Evolutionary conservation across 176 grass and related monocot species (phyloP), one percentile per base, ranked within the genome.

Genomic region (Tillandsia fasciculata): DNA sequence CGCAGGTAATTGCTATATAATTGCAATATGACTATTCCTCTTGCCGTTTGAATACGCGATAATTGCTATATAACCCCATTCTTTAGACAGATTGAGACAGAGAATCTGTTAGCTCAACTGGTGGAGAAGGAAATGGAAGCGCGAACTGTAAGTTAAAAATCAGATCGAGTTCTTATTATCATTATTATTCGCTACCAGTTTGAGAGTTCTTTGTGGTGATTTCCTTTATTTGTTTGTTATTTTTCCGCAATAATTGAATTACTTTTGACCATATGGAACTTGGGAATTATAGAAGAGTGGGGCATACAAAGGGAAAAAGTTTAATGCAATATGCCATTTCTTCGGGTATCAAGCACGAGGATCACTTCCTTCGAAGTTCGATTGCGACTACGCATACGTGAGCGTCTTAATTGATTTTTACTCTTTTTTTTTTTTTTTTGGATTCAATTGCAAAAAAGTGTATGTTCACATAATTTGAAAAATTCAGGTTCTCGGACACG

Each of bases 301-400:
- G 26, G 85, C 71, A 69, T 91, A 87, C 76, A 82, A 79, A 71
- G 88, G 84, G 70, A 91, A 75, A 77, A 91, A 87, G 29, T 91
- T 91, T 66, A 87, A 83, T 65, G 75, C 84, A 4, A 83, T 91
- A 2, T 91, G 88, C 49, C 88, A 91, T 76, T 87, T 91, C 72
- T 91, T 87, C 26, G 84, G 88, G 74, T 87, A 87, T 72, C 84
- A 91, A 53, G 88, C 84, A 76, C 79, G 84, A 50, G 84, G 88
- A 53, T 91, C 88, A 12, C 17, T 82, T 10, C 88, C 88, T 0
- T 91, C 88, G 26, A 87, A 85, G 47, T 91, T 91, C 61, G 88
- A 91, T 64, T 91, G 88, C 1, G 73, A 82, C 50, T 91, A 91
- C 48, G 88, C 84, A 72, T 87, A 91, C 80, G 88, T 91, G 74